Conservation (phyloP, 169 alveolate genomes). For the Blepharisma undulans region DNA sequence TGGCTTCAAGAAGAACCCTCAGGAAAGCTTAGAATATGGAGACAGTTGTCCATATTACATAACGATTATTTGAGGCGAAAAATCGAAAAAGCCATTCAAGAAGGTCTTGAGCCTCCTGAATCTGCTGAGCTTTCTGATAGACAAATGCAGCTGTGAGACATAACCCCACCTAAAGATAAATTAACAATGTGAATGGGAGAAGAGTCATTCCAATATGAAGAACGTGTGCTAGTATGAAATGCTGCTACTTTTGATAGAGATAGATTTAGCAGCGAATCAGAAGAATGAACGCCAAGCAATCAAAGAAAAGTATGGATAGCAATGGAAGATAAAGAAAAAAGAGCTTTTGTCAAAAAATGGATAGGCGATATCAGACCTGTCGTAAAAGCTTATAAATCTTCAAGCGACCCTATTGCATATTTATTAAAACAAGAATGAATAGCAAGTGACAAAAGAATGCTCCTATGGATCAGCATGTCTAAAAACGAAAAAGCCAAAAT, state of each 20-base stretch:
- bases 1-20: neutral
- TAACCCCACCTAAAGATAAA: neutral
- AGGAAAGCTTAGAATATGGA: neutral
- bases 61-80: neutral
- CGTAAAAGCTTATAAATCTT: neutral
- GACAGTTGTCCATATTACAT: neutral
- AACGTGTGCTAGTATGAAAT: conserved; percentile 30
- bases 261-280: neutral
- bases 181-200: neutral
- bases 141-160: conserved; percentile 19
- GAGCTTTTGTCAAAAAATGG: neutral
- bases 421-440: neutral
- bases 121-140: neutral
- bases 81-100: neutral
- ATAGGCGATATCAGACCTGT: neutral
- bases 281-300: neutral
- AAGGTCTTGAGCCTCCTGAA: neutral
- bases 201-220: neutral
- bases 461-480: conserved; percentile 18
- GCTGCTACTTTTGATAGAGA: neutral
- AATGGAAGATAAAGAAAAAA: neutral
- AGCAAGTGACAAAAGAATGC: neutral
- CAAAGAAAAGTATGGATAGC: neutral
- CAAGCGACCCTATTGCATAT: neutral
- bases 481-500: neutral